Conservation (phyloP, 148 eudicot genomes). For the Arbutus unedo region DNA sequence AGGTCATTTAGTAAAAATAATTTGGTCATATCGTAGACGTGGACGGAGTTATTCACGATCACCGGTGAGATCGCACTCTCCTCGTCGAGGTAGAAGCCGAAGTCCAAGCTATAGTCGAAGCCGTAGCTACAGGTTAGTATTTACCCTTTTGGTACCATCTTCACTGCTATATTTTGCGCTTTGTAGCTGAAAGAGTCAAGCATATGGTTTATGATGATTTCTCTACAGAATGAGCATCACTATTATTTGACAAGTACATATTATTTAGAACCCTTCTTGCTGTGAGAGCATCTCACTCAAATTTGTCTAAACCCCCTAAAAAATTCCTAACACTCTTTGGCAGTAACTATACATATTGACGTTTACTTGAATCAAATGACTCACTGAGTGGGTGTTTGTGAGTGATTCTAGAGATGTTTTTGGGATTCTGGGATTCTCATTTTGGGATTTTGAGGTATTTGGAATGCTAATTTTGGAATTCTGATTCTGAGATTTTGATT, state of each 20-base stretch:
- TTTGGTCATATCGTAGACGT: conserved; percentile 26
- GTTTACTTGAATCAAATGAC: not conserved
- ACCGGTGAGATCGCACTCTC: conserved; percentile 54
- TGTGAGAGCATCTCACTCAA: not conserved
- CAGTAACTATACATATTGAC: not conserved
- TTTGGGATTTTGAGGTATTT: too few relatives aligned
- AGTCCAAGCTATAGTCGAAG: conserved; percentile 72
- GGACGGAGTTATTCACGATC: conserved; percentile 75
- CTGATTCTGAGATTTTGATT: too few relatives aligned
- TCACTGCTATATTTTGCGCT: not conserved
- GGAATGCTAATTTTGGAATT: too few relatives aligned
- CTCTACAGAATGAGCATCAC: not conserved
- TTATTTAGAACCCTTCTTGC: not conserved
- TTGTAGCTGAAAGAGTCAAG: not conserved
- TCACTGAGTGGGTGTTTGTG: too few relatives aligned
- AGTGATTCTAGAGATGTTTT: too few relatives aligned
- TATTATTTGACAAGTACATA: not conserved
- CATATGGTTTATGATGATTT: not conserved
- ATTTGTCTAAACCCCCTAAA: not conserved
- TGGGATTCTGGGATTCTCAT: too few relatives aligned
- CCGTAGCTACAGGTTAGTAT: conserved; percentile 66
- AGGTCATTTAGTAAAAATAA: not conserved
- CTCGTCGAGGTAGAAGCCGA: conserved; percentile 55
- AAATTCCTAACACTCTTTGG: not conserved
- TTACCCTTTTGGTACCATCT: not conserved